A percentile compares a stretch with the other conserved stretches of the same genome.
phyloP scores from a whole-genome alignment of 768 basidiomycete species.

The Pleurotus giganteus region DNA sequence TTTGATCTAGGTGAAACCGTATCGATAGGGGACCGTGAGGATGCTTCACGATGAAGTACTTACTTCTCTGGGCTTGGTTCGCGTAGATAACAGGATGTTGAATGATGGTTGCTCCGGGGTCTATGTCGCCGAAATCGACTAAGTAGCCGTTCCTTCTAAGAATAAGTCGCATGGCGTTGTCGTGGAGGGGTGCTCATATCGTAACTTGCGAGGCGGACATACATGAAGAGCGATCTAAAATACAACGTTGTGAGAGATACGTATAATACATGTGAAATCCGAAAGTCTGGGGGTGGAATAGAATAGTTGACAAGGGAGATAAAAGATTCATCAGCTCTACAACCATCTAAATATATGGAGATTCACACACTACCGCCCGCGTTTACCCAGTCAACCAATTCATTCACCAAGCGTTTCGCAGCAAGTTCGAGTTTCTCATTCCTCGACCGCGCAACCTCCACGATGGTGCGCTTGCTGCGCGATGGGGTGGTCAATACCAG shows the following conservation, averaged over 20 bases:
- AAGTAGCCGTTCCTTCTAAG: no score
- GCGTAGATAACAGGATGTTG: no score
- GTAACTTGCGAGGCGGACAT: no score
- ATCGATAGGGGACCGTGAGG: background rate
- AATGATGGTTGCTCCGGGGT: no score
- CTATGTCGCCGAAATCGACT: no score
- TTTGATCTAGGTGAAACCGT: background rate
- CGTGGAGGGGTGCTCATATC: no score
- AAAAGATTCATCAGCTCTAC: no score
- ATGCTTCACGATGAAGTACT: no score
- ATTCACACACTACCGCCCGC: background rate
- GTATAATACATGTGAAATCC: no score
- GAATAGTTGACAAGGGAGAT: background rate
- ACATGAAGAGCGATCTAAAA: background rate
- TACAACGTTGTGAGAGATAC: no score
- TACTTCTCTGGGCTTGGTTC: background rate
- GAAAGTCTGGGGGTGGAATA: no score
- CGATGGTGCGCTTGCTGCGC: slow-evolving; percentile 48
- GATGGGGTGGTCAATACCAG: slow-evolving; percentile 29
- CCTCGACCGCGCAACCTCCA: slow-evolving; percentile 46
- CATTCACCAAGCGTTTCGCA: slow-evolving; percentile 50
- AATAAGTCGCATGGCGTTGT: no score
- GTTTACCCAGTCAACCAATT: slow-evolving; percentile 42
- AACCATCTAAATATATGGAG: background rate
- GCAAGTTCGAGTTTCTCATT: slow-evolving; percentile 57